These are phyloP conservation scores for Flagelloscypha sp. DNA, from an alignment of 768 basidiomycete genomes.

Conservation along the genomic window DNA sequence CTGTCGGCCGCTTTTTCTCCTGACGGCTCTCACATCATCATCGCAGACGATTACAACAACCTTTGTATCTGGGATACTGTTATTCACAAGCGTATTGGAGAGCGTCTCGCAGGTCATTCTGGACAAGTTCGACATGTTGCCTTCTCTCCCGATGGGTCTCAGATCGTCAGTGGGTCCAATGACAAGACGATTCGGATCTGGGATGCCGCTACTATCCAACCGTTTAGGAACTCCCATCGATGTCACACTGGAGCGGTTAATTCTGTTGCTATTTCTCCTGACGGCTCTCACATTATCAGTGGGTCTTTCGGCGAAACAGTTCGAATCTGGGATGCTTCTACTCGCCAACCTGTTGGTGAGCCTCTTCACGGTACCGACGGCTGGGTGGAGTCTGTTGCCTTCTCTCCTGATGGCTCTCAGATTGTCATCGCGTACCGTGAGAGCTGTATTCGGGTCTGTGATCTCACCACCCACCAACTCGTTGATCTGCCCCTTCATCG, in stretches of 20 bases:
- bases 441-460: too few relatives aligned
- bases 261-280: constrained; percentile 13
- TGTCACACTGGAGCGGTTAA: constrained; percentile 9
- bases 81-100: constrained; percentile 14
- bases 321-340: constrained; percentile 11
- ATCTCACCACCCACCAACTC: too few relatives aligned
- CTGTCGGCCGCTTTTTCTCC: constrained; percentile 7
- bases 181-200: constrained; percentile 6
- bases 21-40: constrained; percentile 8
- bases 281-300: constrained; percentile 13
- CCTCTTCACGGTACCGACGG: constrained; percentile 6
- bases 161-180: constrained; percentile 17
- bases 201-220: constrained; percentile 6
- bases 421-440: too few relatives aligned
- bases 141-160: constrained; percentile 24
- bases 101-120: constrained; percentile 10
- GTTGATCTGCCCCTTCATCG: background rate
- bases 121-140: constrained; percentile 12
- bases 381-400: constrained; percentile 47
- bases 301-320: constrained; percentile 11
- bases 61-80: constrained; percentile 7
- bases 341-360: background rate
- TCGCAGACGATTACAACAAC: constrained; percentile 4
- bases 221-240: background rate
- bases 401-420: constrained; percentile 73